Evolutionary conservation across 2,329 filamentous ascomycete species (phyloP).

Genomic region (Dichotomopilus funicola): DNA sequence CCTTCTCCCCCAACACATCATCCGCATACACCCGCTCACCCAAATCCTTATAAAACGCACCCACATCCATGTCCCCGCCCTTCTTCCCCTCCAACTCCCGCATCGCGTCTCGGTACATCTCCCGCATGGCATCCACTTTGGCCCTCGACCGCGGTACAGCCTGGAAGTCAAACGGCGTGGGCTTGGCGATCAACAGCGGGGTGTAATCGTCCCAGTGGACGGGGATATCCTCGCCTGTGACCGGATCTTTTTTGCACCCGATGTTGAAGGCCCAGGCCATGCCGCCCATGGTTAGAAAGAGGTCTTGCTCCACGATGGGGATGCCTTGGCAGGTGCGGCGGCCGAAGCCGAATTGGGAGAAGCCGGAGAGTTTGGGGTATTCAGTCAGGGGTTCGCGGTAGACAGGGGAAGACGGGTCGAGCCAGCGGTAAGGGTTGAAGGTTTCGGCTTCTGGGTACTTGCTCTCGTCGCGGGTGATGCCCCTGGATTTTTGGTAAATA

Average conservation of each 20-base stretch:
- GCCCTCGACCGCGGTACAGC: conserved; percentile 25
- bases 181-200: conserved; percentile 40
- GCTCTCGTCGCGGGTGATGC: conserved; percentile 39
- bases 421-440: conserved; percentile 27
- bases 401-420: conserved; percentile 24
- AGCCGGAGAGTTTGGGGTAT: conserved; percentile 30
- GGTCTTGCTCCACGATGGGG: conserved; percentile 26
- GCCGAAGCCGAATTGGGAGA: conserved; percentile 40
- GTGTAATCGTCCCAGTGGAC: conserved; percentile 41
- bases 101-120: conserved; percentile 28
- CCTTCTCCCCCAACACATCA: too few relatives aligned
- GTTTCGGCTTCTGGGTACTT: conserved; percentile 26
- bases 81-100: conserved; percentile 13
- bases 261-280: conserved; percentile 25
- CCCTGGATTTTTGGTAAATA: conserved; percentile 26
- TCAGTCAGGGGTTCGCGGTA: conserved; percentile 25
- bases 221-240: conserved; percentile 24
- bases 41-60: background rate
- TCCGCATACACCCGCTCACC: background rate
- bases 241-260: conserved; percentile 26
- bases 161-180: conserved; percentile 34
- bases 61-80: conserved; percentile 7
- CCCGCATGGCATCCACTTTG: conserved; percentile 23
- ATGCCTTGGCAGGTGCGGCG: conserved; percentile 35
- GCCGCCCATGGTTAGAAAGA: conserved; percentile 25